Evolutionary conservation across 768 basidiomycete species (phyloP).

Genomic region (Hypholoma sublateritium): DNA sequence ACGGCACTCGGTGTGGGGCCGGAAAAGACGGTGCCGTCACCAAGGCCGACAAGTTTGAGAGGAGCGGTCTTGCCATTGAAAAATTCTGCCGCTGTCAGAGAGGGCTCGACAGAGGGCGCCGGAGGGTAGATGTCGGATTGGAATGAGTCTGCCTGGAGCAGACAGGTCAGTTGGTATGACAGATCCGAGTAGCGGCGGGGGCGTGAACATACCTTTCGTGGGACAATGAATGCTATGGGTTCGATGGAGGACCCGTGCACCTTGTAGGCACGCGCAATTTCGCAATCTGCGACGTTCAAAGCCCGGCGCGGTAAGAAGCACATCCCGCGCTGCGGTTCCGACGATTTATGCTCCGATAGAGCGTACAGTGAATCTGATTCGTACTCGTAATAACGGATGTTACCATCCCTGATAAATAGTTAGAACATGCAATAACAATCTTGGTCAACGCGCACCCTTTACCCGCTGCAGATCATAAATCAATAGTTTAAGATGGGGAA

Average conservation of each 20-base stretch:
- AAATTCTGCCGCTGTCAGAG: conserved; percentile 82
- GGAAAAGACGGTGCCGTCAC: conserved; percentile 53
- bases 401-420: conserved; percentile 70
- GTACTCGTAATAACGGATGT: conserved; percentile 97
- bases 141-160: conserved; percentile 81
- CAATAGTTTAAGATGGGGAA: not conserved
- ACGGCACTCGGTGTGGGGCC: conserved; percentile 26
- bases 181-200: not conserved
- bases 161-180: conserved; percentile 4
- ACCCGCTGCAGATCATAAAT: conserved; percentile 52
- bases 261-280: conserved; percentile 95
- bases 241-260: conserved; percentile 73
- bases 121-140: conserved; percentile 97
- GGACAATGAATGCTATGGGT: conserved; percentile 93
- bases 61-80: conserved; percentile 80
- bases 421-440: not conserved
- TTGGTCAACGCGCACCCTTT: conserved; percentile 59
- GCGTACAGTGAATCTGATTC: conserved; percentile 80
- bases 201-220: conserved; percentile 68
- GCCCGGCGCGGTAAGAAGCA: conserved; percentile 94
- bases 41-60: conserved; percentile 80
- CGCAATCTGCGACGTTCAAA: conserved; percentile 86
- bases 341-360: conserved; percentile 82
- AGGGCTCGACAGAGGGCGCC: conserved; percentile 78
- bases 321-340: conserved; percentile 95